phyloP scores from a whole-genome alignment of 805 yeast genomes.

The Danielia oregonensis region DNA sequence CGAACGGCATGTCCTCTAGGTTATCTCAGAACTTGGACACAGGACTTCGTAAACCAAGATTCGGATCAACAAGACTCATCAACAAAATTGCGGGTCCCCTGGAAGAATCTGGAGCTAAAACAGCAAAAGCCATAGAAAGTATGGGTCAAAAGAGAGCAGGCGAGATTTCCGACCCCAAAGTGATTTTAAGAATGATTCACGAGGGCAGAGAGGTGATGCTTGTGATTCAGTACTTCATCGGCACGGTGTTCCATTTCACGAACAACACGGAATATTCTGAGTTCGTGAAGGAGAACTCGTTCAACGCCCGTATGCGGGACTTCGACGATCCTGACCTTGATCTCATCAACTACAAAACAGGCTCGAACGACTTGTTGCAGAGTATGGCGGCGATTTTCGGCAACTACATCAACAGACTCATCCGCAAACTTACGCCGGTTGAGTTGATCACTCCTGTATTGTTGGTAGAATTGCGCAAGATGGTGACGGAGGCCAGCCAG shows the following conservation, averaged over 20 bases:
- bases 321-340: conserved; percentile 28
- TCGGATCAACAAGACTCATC: conserved; percentile 16
- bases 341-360: conserved; percentile 36
- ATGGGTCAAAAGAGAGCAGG: conserved; percentile 4
- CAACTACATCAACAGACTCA: conserved; percentile 29
- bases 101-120: conserved; percentile 9
- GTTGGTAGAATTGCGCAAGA: conserved; percentile 27
- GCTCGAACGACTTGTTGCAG: conserved; percentile 44
- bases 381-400: conserved; percentile 48
- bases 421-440: conserved; percentile 33
- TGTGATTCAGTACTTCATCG: conserved; percentile 37
- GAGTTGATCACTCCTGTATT: conserved; percentile 33
- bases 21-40: conserved; percentile 9
- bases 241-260: conserved; percentile 39
- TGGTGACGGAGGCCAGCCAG: conserved; percentile 35
- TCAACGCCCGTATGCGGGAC: conserved; percentile 24
- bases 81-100: conserved; percentile 7
- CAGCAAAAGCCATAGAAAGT: conserved; percentile 1
- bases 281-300: conserved; percentile 26
- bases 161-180: conserved; percentile 31
- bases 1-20: conserved; percentile 1
- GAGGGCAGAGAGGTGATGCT: conserved; percentile 33
- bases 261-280: conserved; percentile 26
- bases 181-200: conserved; percentile 32
- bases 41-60: conserved; percentile 12